Evolutionary conservation across 2,329 filamentous ascomycete genomes (phyloP).

Genomic region (Talaromyces sp.): DNA sequence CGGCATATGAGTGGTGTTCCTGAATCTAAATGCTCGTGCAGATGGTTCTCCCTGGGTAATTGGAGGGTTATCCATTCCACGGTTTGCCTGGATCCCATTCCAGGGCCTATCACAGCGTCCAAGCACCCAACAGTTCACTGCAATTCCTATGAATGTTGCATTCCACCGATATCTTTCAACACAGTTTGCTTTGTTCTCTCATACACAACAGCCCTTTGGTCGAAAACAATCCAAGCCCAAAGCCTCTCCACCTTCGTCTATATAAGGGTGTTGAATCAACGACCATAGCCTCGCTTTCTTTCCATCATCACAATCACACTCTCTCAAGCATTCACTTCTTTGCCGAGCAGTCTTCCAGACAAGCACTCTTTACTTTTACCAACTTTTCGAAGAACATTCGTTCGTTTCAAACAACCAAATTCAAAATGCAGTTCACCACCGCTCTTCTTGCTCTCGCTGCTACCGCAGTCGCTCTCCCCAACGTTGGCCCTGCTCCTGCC

Average conservation of each 20-base stretch:
- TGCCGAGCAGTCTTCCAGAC: conserved; percentile 22
- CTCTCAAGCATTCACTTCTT: conserved; percentile 23
- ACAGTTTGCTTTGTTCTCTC: conserved; percentile 5
- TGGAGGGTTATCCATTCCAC: conserved; percentile 28
- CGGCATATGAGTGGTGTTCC: conserved; percentile 14
- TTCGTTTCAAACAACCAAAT: conserved; percentile 22
- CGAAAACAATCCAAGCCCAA: conserved; percentile 16
- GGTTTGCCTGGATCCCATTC: conserved; percentile 17
- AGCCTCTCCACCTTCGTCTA: conserved; percentile 29
- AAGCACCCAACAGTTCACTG: conserved; percentile 19
- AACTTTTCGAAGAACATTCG: conserved; percentile 13
- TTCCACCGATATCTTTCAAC: conserved; percentile 26
- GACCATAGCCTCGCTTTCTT: conserved; percentile 16
- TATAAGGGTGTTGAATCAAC: conserved; percentile 30
- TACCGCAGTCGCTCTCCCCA: conserved; percentile 32
- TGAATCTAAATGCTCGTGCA: conserved; percentile 13
- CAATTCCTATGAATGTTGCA: conserved; percentile 29
- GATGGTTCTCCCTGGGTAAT: not conserved
- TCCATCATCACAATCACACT: conserved; percentile 29
- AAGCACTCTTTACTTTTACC: conserved; percentile 23
- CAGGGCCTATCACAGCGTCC: conserved; percentile 11
- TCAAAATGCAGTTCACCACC: conserved; percentile 40
- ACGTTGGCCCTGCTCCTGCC: conserved; percentile 20
- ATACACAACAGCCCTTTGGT: conserved; percentile 16
- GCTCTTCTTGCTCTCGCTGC: conserved; percentile 35